Percentiles rank a stretch among this genome's conserved stretches.
Evolutionary conservation across 2,329 filamentous ascomycete genomes (phyloP).

Genomic region (Fusarium pseudonygamai): DNA sequence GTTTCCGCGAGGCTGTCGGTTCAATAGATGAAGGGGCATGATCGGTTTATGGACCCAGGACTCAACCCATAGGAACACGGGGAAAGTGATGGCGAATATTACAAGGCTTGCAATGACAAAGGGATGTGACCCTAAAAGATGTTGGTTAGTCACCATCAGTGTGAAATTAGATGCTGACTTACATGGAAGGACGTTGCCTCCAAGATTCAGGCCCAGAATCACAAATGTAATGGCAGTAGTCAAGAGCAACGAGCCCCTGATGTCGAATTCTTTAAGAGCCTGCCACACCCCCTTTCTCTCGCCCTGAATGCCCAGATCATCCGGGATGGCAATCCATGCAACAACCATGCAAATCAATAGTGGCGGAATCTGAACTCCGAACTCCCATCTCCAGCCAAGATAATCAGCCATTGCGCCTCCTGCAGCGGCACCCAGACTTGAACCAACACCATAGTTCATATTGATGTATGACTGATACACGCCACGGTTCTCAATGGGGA

Average conservation of each 20-base stretch:
- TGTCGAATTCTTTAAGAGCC: constrained; percentile 66
- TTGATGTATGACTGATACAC: constrained; percentile 78
- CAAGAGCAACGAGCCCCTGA: constrained; percentile 62
- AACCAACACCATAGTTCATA: constrained; percentile 67
- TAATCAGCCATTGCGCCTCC: constrained; percentile 76
- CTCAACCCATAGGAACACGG: constrained; percentile 63
- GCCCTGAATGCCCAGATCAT: constrained; percentile 60
- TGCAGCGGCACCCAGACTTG: constrained; percentile 71
- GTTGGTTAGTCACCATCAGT: constrained; percentile 21
- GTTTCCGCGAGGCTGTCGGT: constrained; percentile 61
- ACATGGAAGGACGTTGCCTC: constrained; percentile 71
- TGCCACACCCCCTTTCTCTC: constrained; percentile 56
- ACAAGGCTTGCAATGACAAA: constrained; percentile 62
- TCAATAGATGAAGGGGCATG: constrained; percentile 66
- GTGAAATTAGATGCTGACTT: constrained; percentile 38
- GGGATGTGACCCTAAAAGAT: constrained; percentile 62
- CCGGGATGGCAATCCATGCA: constrained; percentile 60
- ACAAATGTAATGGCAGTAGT: constrained; percentile 64
- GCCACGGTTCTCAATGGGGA: constrained; percentile 75
- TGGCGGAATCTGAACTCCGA: constrained; percentile 67
- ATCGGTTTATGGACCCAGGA: constrained; percentile 62
- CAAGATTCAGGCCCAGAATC: constrained; percentile 68
- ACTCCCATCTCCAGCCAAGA: constrained; percentile 79
- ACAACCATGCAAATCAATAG: constrained; percentile 58
- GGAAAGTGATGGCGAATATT: constrained; percentile 59